Evolutionary conservation across 371 early-diverging fungal genomes (phyloP), one percentile per base, ranked within the genome.

Genomic region (Antonospora locustae): DNA sequence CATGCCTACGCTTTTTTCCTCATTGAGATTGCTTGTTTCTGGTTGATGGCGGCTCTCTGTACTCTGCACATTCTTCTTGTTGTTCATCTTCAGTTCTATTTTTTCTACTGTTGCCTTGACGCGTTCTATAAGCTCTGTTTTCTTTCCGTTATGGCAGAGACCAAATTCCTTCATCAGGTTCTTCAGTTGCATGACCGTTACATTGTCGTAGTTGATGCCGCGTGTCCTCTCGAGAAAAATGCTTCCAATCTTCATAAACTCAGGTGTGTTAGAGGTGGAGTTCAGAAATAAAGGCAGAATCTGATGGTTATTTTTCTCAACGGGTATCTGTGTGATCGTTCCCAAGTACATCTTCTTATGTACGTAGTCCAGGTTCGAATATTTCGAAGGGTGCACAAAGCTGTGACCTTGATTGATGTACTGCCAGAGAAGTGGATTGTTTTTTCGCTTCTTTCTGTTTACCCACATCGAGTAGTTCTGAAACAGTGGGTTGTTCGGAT

Each of bases 81-180:
- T n/a, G n/a, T n/a, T n/a, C n/a, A n/a, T n/a, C n/a, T n/a, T n/a
- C n/a, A n/a, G n/a, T 34, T 17, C 25, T 34, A 50, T 50, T 30
- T 30, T 30, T 19, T n/a, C 12, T 34, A 52, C 16, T 2, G 40
- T 52, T 2, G 12, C 5, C 36, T 43, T 52, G 9, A 65, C 30
- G 20, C 60, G 28, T 3, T 38, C 58, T 23, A 71, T 66, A 3
- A 71, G 46, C 32, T 71, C 71, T 32, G 52, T 58, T 27, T 71
- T 71, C 37, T 67, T 71, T 1, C 73, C 73, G 4, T 64, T 67
- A 55, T 72, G 65, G 40, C 65, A 54, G 28, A 73, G 50, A 12
- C 74, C 74, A 63, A 67, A 70, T 47, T 70, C 74, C 29, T 68
- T 67, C 74, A 73, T 70, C 12, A 70, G 28, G 9, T 38, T 40